Conservation (phyloP, 164 flowering plant species). For the Stephania cephalantha region DNA sequence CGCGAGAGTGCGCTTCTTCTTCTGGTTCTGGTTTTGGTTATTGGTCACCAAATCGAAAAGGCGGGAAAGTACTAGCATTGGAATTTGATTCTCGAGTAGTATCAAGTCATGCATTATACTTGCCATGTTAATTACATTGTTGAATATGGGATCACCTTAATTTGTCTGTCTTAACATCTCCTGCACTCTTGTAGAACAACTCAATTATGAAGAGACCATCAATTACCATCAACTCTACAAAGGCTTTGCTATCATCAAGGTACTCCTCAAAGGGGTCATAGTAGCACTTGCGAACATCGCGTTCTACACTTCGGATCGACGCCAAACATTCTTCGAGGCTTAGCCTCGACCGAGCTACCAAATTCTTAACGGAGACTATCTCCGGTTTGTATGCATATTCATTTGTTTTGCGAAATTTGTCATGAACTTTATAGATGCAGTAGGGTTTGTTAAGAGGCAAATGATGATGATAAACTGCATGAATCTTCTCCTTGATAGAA, state of each 20-base stretch:
- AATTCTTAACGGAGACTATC: slow-evolving; percentile 27
- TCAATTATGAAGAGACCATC: slow-evolving; percentile 54
- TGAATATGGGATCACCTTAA: slow-evolving; percentile 44
- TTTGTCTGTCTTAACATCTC: not conserved
- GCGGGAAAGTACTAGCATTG: slow-evolving; percentile 19
- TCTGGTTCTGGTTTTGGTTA: not conserved
- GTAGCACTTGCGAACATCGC: slow-evolving; percentile 35
- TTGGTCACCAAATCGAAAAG: not conserved
- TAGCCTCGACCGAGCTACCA: slow-evolving; percentile 19
- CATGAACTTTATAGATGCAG: slow-evolving; percentile 36
- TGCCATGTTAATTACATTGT: slow-evolving; percentile 34
- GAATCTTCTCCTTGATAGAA: not conserved
- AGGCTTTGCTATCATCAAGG: slow-evolving; percentile 29
- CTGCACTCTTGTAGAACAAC: slow-evolving; percentile 18
- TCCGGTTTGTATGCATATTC: slow-evolving; percentile 38
- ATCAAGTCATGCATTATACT: slow-evolving; percentile 43
- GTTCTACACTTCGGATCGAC: slow-evolving; percentile 28
- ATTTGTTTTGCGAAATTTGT: slow-evolving; percentile 29
- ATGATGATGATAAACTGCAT: not conserved
- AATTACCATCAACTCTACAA: slow-evolving; percentile 50
- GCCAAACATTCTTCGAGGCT: slow-evolving; percentile 14
- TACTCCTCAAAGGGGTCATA: slow-evolving; percentile 24
- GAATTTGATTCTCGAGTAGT: slow-evolving; percentile 56
- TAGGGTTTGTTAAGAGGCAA: not conserved
- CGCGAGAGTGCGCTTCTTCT: not conserved